phyloP scores from a whole-genome alignment of 1,284 basidiomycete genomes.

The Microbotryum lychnidis-dioicae region DNA sequence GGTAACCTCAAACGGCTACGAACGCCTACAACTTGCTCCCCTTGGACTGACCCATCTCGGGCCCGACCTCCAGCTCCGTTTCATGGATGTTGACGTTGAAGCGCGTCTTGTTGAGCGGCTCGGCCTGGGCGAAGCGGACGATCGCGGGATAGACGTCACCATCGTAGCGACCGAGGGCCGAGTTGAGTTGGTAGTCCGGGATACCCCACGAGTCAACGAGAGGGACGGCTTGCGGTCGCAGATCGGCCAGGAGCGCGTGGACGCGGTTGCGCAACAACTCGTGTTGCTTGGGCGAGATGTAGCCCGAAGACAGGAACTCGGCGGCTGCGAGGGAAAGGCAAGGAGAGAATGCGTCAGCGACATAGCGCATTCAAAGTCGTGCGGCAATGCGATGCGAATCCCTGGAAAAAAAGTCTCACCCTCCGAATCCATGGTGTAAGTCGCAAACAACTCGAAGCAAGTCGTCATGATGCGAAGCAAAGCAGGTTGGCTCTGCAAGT shows the following conservation, averaged over 20 bases:
- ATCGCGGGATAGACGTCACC: constrained; percentile 33
- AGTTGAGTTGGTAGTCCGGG: constrained; percentile 41
- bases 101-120: constrained; percentile 35
- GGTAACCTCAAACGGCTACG: no score
- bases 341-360: constrained; percentile 18
- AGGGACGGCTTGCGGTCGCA: constrained; percentile 38
- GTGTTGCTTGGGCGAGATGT: constrained; percentile 39
- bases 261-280: constrained; percentile 37
- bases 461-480: constrained; percentile 40
- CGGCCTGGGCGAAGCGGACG: constrained; percentile 31
- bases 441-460: constrained; percentile 35
- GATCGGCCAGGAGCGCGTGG: constrained; percentile 38
- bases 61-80: constrained; percentile 27
- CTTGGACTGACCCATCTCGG: constrained; percentile 12
- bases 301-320: constrained; percentile 42
- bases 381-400: not conserved
- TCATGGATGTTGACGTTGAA: constrained; percentile 40
- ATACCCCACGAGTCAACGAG: constrained; percentile 40
- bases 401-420: not conserved
- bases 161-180: constrained; percentile 39
- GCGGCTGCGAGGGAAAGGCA: constrained; percentile 30
- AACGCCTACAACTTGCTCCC: no score
- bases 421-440: constrained; percentile 30
- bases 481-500: constrained; percentile 39
- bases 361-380: not conserved